Percentiles rank a stretch among this genome's conserved stretches.
Evolutionary conservation across 768 basidiomycete species (phyloP).

Genomic region (Rhizopogon sp.): DNA sequence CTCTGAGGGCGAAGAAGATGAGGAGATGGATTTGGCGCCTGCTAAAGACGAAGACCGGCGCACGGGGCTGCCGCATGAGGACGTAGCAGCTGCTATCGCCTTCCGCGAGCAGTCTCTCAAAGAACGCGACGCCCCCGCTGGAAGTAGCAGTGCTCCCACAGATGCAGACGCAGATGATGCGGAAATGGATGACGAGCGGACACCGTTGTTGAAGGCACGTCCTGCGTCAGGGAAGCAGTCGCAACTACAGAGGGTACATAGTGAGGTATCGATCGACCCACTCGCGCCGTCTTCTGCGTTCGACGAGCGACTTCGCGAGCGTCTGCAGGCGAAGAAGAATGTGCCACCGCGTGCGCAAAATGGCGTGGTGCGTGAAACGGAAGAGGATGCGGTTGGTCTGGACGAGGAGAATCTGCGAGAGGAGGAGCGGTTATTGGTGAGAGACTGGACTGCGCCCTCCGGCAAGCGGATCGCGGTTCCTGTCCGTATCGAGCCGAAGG

Average conservation of each 20-base stretch:
- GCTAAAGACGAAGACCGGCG: constrained; percentile 80
- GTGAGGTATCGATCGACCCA: constrained; percentile 68
- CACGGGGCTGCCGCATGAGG: constrained; percentile 66
- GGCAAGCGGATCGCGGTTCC: constrained; percentile 92
- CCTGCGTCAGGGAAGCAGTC: constrained; percentile 5
- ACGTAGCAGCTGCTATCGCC: constrained; percentile 81
- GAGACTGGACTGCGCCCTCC: constrained; percentile 71
- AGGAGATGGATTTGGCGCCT: constrained; percentile 58
- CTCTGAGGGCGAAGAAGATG: constrained; percentile 94
- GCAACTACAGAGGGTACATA: too few species aligned
- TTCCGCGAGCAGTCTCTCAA: constrained; percentile 80
- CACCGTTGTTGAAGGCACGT: constrained; percentile 32
- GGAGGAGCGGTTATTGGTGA: constrained; percentile 54
- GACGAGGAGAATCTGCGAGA: constrained; percentile 31
- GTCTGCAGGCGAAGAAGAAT: constrained; percentile 37
- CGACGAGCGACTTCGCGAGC: constrained; percentile 76
- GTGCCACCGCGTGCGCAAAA: constrained; percentile 17
- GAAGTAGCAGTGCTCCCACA: constrained; percentile 4
- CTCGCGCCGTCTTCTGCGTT: constrained; percentile 79
- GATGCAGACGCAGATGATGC: constrained; percentile 18
- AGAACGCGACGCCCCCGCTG: constrained; percentile 26
- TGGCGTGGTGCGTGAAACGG: constrained; percentile 8
- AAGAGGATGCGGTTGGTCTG: constrained; percentile 29
- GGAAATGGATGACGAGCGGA: constrained; percentile 27
- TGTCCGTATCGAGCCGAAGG: constrained; percentile 96